phyloP scores from a whole-genome alignment of 495 filamentous ascomycete species.

The Pseudotulostoma volvatum region DNA sequence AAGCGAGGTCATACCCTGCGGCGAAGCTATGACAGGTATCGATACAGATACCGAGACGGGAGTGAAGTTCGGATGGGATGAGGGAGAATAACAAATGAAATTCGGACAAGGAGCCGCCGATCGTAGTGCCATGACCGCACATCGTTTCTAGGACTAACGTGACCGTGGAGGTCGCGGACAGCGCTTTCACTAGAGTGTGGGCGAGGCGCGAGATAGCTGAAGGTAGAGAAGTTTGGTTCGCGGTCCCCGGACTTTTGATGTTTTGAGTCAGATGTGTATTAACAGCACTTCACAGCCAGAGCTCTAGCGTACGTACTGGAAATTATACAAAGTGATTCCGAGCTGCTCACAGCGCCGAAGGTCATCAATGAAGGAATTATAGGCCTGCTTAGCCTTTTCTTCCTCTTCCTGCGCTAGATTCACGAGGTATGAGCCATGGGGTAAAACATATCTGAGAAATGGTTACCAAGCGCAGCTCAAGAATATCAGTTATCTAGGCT shows the following conservation, averaged over 20 bases:
- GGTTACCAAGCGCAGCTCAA: not conserved
- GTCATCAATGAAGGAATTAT: constrained; percentile 75
- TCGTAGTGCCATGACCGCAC: constrained; percentile 77
- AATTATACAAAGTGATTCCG: constrained; percentile 85
- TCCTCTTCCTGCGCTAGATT: constrained; percentile 77
- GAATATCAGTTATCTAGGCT: constrained; percentile 8
- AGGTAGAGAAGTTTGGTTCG: constrained; percentile 43
- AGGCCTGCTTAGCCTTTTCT: constrained; percentile 71
- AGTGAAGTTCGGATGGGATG: constrained; percentile 52
- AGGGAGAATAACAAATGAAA: constrained; percentile 65
- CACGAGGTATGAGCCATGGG: constrained; percentile 90
- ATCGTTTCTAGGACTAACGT: constrained; percentile 85
- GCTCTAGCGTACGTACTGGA: constrained; percentile 64
- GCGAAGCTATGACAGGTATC: constrained; percentile 95
- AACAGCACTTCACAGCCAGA: too few relatives aligned
- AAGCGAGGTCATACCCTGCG: constrained; percentile 78
- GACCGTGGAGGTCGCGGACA: constrained; percentile 55
- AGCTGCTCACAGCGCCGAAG: constrained; percentile 75
- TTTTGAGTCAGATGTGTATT: not conserved
- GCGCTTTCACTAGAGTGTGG: constrained; percentile 58
- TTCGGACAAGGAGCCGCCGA: constrained; percentile 72
- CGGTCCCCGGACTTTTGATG: constrained; percentile 51
- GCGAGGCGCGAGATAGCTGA: constrained; percentile 68
- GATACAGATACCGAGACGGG: constrained; percentile 84
- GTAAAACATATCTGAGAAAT: constrained; percentile 55